Conservation (phyloP, 2,329 filamentous ascomycete genomes). For the Orbilia quercus region DNA sequence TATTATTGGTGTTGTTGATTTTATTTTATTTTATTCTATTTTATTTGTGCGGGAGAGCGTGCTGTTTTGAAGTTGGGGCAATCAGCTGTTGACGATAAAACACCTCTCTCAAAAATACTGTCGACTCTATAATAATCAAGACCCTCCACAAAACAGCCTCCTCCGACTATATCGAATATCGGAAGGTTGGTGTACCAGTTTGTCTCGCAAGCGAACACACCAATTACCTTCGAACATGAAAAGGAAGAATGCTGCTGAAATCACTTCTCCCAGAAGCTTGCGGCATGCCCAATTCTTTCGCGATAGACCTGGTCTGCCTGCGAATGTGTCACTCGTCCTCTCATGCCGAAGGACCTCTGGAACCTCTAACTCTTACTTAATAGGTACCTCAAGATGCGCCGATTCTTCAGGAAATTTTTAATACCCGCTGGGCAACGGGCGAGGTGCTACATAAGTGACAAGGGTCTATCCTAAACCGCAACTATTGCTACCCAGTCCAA, state of each 20-base stretch:
- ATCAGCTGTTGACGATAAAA: neutral
- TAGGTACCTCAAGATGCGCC: neutral
- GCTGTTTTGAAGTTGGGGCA: neutral
- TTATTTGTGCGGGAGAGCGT: neutral
- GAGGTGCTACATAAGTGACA: conserved; percentile 8
- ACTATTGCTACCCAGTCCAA: conserved; percentile 16
- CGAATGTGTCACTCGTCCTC: conserved; percentile 33
- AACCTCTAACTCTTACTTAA: conserved; percentile 13
- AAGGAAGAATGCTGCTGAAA: conserved; percentile 43
- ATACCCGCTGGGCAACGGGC: conserved; percentile 30
- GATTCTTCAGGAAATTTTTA: conserved; percentile 21
- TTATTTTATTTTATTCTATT: too few relatives aligned
- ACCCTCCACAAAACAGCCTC: neutral
- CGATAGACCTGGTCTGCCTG: neutral
- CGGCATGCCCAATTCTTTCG: conserved; percentile 21
- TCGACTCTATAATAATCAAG: neutral
- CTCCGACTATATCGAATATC: conserved; percentile 20
- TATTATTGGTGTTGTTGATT: too few relatives aligned
- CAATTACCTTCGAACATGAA: conserved; percentile 21
- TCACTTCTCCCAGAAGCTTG: conserved; percentile 8
- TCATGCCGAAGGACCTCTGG: conserved; percentile 12
- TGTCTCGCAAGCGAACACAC: conserved; percentile 17
- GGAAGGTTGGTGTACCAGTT: conserved; percentile 34
- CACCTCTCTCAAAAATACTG: neutral
- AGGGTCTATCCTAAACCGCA: conserved; percentile 41